A percentile compares a stretch with the other conserved stretches of the same genome.
These are phyloP conservation scores for Colletotrichum sojae DNA, from an alignment of 2,329 filamentous ascomycete genomes.

Conservation along the genomic window DNA sequence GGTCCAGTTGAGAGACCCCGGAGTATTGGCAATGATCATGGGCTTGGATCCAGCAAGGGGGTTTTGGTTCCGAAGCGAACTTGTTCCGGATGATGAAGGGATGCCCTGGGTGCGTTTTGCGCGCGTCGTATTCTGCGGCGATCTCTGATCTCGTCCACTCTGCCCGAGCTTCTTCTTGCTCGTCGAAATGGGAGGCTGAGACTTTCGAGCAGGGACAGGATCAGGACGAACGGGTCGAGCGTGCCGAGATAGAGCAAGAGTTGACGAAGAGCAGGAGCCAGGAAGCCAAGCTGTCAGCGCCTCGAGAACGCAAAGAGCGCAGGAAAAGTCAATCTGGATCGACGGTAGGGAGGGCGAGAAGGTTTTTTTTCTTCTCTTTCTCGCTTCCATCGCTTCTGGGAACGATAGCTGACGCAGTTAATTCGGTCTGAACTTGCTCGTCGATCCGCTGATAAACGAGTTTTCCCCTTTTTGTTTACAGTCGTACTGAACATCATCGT, in stretches of 20 bases:
- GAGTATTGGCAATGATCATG: neutral
- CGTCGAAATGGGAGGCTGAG: neutral
- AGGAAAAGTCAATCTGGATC: constrained; percentile 31
- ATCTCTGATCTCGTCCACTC: neutral
- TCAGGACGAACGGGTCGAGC: neutral
- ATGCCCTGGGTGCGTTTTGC: neutral
- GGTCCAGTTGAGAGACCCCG: neutral
- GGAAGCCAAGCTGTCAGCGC: neutral
- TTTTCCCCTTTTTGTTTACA: too few species aligned
- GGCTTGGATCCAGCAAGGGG: too few species aligned
- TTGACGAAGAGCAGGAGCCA: constrained; percentile 19
- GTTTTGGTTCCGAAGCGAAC: neutral
- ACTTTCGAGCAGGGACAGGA: neutral
- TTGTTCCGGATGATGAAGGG: constrained; percentile 2
- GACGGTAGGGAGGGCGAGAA: constrained; percentile 19
- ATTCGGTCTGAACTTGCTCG: too few species aligned
- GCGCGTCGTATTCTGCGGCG: constrained; percentile 9
- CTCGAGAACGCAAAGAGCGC: neutral
- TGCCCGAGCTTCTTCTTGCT: neutral
- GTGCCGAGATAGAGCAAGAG: constrained; percentile 4
- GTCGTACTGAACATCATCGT: neutral
- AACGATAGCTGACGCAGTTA: too few species aligned
- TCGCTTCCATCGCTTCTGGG: too few species aligned
- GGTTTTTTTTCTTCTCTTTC: neutral
- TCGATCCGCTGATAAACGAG: too few species aligned